Conservation (phyloP, 2,329 filamentous ascomycete species). For the Fusarium mexicanum region DNA sequence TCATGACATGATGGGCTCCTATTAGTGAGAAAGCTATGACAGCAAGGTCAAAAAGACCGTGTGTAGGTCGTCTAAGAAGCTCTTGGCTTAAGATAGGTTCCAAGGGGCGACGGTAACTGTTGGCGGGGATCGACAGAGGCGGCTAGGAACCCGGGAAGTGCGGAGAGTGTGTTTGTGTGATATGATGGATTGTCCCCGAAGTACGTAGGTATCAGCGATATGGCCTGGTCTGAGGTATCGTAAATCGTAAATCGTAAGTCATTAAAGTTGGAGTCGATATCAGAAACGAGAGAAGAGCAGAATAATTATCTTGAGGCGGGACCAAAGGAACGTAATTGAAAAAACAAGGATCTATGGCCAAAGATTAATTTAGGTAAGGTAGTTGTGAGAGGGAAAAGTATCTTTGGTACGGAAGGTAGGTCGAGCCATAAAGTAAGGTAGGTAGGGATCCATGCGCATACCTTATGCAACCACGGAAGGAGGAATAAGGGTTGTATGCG, state of each 20-base stretch:
- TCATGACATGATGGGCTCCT: constrained; percentile 35
- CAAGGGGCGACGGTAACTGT: not conserved
- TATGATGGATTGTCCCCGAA: not conserved
- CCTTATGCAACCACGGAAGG: constrained; percentile 5
- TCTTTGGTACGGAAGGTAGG: not conserved
- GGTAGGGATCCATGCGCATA: not conserved
- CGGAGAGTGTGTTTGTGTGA: not conserved
- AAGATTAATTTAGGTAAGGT: constrained; percentile 15
- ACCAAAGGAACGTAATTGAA: constrained; percentile 7
- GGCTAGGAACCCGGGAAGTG: not conserved
- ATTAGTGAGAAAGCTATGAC: not conserved
- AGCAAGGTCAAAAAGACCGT: constrained; percentile 1
- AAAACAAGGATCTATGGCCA: not conserved
- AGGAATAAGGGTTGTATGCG: constrained; percentile 8
- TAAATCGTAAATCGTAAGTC: constrained; percentile 17
- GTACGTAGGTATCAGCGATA: not conserved
- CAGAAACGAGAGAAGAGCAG: not conserved
- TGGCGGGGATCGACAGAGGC: not conserved
- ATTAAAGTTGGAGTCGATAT: not conserved
- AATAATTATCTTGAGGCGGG: not conserved
- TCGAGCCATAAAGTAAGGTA: not conserved
- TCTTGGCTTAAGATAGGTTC: constrained; percentile 3
- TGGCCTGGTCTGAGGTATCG: not conserved
- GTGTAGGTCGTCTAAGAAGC: not conserved
- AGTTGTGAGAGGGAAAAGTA: constrained; percentile 13